These are phyloP conservation scores for Trichomonascus vanleenenianus DNA, from an alignment of 805 yeast species.

Conservation along the genomic window DNA sequence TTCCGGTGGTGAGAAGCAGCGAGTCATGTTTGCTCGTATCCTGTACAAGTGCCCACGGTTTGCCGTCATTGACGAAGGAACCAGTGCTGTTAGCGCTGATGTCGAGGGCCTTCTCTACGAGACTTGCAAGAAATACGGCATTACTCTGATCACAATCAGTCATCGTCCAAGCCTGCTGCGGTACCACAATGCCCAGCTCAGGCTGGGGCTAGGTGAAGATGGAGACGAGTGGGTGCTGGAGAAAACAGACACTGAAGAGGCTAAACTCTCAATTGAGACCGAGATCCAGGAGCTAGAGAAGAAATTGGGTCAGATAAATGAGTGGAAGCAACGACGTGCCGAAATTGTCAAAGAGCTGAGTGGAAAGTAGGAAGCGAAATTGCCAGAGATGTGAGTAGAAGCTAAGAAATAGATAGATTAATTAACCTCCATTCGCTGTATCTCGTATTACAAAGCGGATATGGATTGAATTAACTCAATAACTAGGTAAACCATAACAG, in stretches of 20 bases:
- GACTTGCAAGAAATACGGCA: constrained; percentile 55
- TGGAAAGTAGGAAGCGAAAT: constrained; percentile 1
- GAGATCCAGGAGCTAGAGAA: constrained; percentile 63
- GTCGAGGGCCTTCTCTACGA: constrained; percentile 84
- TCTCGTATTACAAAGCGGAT: too few relatives aligned
- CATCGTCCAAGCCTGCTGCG: constrained; percentile 79
- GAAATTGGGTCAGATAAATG: constrained; percentile 51
- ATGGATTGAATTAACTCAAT: too few relatives aligned
- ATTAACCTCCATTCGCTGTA: too few relatives aligned
- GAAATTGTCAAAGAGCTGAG: constrained; percentile 42
- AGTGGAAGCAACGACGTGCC: constrained; percentile 51
- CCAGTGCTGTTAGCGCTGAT: constrained; percentile 85
- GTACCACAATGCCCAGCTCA: constrained; percentile 72
- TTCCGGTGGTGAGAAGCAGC: constrained; percentile 94
- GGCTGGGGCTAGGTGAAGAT: constrained; percentile 49
- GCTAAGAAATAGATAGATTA: too few relatives aligned
- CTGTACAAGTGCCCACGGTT: constrained; percentile 73
- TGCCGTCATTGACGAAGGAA: constrained; percentile 86
- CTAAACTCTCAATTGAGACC: constrained; percentile 58
- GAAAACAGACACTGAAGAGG: constrained; percentile 57
- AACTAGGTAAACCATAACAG: not conserved
- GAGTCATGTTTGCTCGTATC: constrained; percentile 80
- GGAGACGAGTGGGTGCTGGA: constrained; percentile 48
- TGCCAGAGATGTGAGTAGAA: too few relatives aligned
- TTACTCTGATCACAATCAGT: constrained; percentile 72